Base-by-base conservation (phyloP, 257 asterid species). In the Salvia miltiorrhiza region DNA sequence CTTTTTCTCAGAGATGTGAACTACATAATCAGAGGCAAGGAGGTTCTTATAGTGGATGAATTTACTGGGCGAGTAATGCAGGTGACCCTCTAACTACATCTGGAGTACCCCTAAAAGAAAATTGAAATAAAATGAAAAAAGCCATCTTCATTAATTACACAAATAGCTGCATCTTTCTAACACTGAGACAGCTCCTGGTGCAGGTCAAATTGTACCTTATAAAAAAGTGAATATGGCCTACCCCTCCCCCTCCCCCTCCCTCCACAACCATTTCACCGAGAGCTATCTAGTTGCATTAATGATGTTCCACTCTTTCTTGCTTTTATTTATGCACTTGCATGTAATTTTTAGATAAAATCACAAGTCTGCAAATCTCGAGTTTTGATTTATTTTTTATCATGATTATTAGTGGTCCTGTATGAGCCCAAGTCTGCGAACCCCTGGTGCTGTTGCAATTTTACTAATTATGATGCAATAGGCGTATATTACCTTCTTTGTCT, bases 41-140 rank as follows among this genome's bases (percentile, higher is more conserved):
- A 93, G 80, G 90, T 90, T 58, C 90, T 93, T 72, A 90, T 93
- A 74, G 99, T 93, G 63, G 99, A 93, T 80, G 97, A 93, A 77
- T 93, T 93, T 72, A 88, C 96, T 56, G 99, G 99, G n/a, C 96
- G 99, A 74, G 97, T 93, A 57, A 93, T 93, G 97, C 99, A 93
- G 99, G 99, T 90, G 81, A 77, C 13, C 32, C 60, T 61, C 71
- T 75, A 40, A 64, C 70, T 73, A 64, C 70, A 47, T 57, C 62
- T 67, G 67, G 45, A 50, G 63, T 58, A 44, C 35, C 13, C 24
- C 32, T 59, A 63, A 54, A 73, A 37, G 69, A 37, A 56, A 56
- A 44, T 26, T 41, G 73, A 70, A 77, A 63, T 60, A 53, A 37
- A 50, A 61, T 68, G 50, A 47, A 52, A 47, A 45, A 50, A 65